A percentile compares a stretch with the other conserved stretches of the same genome.
Evolutionary conservation across 106 monocot species (phyloP).

Genomic region (Iris macrosiphon): DNA sequence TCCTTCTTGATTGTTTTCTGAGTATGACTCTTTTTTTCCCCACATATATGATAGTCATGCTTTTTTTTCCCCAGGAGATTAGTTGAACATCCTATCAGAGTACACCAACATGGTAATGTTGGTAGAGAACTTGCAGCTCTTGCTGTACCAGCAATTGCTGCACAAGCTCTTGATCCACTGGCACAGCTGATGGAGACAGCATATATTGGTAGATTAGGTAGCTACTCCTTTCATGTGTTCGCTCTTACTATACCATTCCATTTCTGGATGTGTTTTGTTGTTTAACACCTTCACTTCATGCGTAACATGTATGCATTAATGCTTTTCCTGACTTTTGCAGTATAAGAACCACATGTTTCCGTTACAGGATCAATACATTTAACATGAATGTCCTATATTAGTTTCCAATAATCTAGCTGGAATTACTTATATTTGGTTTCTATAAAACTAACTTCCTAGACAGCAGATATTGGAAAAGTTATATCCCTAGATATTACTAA

Average conservation of each 20-base stretch:
- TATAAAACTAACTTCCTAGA: too few relatives aligned
- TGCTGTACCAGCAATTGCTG: slow-evolving; percentile 80
- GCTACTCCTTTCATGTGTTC: not conserved
- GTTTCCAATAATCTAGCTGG: too few relatives aligned
- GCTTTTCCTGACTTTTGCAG: too few relatives aligned
- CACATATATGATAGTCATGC: not conserved
- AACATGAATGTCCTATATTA: too few relatives aligned
- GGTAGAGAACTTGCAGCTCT: slow-evolving; percentile 72
- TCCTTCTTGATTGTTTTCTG: not conserved
- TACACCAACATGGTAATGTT: slow-evolving; percentile 26
- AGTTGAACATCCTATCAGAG: slow-evolving; percentile 13
- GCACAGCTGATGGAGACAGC: slow-evolving; percentile 93
- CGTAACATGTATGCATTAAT: not conserved
- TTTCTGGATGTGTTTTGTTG: too few relatives aligned
- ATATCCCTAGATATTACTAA: too few relatives aligned
- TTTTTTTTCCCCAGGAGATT: slow-evolving; percentile 32
- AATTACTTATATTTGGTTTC: too few relatives aligned
- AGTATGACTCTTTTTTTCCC: not conserved
- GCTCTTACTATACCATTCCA: not conserved
- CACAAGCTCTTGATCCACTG: slow-evolving; percentile 90
- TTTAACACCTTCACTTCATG: too few relatives aligned
- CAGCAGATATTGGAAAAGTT: too few relatives aligned
- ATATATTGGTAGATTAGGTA: slow-evolving; percentile 94
- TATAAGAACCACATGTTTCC: too few relatives aligned
- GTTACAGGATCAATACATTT: too few relatives aligned